These are phyloP conservation scores for Schwanniomyces polymorphus DNA, from an alignment of 805 yeast genomes.

Conservation along the genomic window DNA sequence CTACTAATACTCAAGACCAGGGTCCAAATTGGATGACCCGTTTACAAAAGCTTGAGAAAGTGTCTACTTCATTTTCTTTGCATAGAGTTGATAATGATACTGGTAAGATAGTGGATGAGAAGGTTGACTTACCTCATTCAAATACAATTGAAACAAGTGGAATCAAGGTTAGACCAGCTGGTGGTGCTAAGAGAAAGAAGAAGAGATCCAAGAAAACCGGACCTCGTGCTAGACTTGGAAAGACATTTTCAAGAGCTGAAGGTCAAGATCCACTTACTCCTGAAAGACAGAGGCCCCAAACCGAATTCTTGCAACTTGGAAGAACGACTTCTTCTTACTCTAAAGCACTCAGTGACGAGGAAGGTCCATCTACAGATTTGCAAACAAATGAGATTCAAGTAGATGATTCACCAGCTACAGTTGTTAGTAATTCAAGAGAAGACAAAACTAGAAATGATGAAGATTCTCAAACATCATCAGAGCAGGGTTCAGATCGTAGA, in stretches of 20 bases:
- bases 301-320: slow-evolving; percentile 43
- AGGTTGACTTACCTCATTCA: slow-evolving; percentile 19
- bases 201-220: slow-evolving; percentile 27
- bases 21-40: slow-evolving; percentile 79
- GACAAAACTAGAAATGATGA: slow-evolving; percentile 2
- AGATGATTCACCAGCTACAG: slow-evolving; percentile 3
- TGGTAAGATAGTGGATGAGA: slow-evolving; percentile 14
- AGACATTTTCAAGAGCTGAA: slow-evolving; percentile 22
- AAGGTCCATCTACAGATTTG: slow-evolving; percentile 3
- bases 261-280: slow-evolving; percentile 15
- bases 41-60: slow-evolving; percentile 73
- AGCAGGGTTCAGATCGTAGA: slow-evolving; percentile 4
- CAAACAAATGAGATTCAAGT: background rate
- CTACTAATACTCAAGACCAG: slow-evolving; percentile 50
- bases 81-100: slow-evolving; percentile 71
- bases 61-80: slow-evolving; percentile 75
- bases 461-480: background rate
- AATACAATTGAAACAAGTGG: slow-evolving; percentile 63
- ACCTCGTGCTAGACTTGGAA: slow-evolving; percentile 33
- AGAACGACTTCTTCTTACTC: slow-evolving; percentile 15
- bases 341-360: slow-evolving; percentile 3
- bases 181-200: slow-evolving; percentile 64
- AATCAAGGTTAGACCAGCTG: slow-evolving; percentile 66
- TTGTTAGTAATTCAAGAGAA: slow-evolving; percentile 5
- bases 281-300: slow-evolving; percentile 35